Evolutionary conservation across 495 filamentous ascomycete species (phyloP).

Genomic region (Annulohypoxylon nitens): DNA sequence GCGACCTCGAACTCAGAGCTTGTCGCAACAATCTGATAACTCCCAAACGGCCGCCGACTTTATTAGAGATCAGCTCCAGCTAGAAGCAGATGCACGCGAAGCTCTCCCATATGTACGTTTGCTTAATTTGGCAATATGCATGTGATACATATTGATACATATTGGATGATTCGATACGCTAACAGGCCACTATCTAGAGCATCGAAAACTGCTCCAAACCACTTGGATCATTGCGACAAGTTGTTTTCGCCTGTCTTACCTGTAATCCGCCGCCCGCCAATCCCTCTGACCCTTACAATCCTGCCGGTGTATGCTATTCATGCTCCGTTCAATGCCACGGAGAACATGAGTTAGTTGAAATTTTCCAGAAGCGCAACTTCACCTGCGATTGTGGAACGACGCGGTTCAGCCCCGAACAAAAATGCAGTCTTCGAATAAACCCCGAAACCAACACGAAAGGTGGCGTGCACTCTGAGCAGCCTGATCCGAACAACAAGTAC

Average conservation of each 20-base stretch:
- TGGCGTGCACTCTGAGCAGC: conserved; percentile 77
- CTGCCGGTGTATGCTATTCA: conserved; percentile 93
- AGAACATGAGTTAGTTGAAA: conserved; percentile 93
- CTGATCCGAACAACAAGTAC: conserved; percentile 83
- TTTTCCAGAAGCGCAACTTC: conserved; percentile 95
- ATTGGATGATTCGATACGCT: conserved; percentile 2
- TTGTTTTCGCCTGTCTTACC: conserved; percentile 88
- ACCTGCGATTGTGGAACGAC: conserved; percentile 97
- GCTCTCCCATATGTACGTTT: conserved; percentile 83
- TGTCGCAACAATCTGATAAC: conserved; percentile 74
- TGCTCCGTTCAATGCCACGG: conserved; percentile 98
- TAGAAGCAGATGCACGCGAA: conserved; percentile 96
- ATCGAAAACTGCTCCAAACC: conserved; percentile 93
- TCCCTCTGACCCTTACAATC: conserved; percentile 70
- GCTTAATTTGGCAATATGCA: not conserved
- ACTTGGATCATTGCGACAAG: conserved; percentile 87
- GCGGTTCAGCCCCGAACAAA: conserved; percentile 73
- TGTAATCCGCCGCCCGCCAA: conserved; percentile 84
- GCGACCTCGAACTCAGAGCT: conserved; percentile 63
- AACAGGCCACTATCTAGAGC: conserved; percentile 64
- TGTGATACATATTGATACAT: too few species aligned
- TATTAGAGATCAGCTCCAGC: conserved; percentile 86
- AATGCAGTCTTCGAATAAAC: conserved; percentile 84
- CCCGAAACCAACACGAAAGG: conserved; percentile 79
- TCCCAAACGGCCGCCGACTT: conserved; percentile 95